Evolutionary conservation across 768 basidiomycete species (phyloP).

Genomic region (Termitomyces sp.): DNA sequence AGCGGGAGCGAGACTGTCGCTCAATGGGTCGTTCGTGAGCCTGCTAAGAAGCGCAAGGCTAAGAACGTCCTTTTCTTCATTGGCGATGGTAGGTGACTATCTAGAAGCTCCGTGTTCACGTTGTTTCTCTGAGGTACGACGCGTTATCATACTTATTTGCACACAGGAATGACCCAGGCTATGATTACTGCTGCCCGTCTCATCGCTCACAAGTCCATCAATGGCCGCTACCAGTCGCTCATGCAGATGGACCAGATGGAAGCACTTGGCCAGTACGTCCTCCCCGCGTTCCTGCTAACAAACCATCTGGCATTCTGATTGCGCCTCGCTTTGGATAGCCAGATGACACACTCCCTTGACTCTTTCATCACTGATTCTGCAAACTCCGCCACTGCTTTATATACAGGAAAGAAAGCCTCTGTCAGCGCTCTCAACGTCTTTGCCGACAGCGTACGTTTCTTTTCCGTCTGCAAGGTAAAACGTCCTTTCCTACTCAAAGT

Average conservation of each 20-base stretch:
- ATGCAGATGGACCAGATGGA: slow-evolving; percentile 50
- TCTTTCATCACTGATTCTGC: slow-evolving; percentile 47
- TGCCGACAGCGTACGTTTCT: slow-evolving; percentile 34
- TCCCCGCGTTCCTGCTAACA: background rate
- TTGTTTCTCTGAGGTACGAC: background rate
- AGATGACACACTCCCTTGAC: slow-evolving; percentile 46
- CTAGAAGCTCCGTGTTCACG: background rate
- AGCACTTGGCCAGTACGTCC: slow-evolving; percentile 34
- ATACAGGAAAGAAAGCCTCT: slow-evolving; percentile 40
- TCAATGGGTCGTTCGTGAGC: slow-evolving; percentile 34
- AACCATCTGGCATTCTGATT: background rate
- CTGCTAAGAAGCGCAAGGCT: slow-evolving; percentile 29
- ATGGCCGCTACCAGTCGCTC: slow-evolving; percentile 40
- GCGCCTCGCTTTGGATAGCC: slow-evolving; percentile 17
- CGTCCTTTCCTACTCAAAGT: background rate
- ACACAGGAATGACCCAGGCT: slow-evolving; percentile 41
- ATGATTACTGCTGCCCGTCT: slow-evolving; percentile 46
- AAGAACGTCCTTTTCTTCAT: slow-evolving; percentile 45
- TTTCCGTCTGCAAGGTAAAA: background rate
- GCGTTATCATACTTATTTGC: background rate
- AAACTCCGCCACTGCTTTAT: slow-evolving; percentile 42
- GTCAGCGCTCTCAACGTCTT: slow-evolving; percentile 40
- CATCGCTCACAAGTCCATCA: slow-evolving; percentile 43
- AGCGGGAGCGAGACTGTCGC: slow-evolving; percentile 30
- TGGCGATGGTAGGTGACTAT: slow-evolving; percentile 33